phyloP scores from a whole-genome alignment of 2,329 filamentous ascomycete species.

The Beauveria australis region DNA sequence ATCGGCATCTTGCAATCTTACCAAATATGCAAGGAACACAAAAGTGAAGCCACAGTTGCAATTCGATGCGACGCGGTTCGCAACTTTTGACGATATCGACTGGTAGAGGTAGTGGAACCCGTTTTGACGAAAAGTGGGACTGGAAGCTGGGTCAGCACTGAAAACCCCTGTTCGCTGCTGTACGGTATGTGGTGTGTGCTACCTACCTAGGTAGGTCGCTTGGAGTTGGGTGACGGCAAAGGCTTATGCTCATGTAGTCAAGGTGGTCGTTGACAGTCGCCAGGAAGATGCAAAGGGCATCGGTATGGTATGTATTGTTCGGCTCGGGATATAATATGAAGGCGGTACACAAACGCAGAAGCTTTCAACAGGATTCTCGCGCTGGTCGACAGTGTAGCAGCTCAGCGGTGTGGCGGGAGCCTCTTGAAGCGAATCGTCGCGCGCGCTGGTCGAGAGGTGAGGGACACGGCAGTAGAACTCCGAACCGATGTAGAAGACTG shows the following conservation, averaged over 20 bases:
- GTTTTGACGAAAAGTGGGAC: slow-evolving; percentile 2
- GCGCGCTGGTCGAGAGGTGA: neutral
- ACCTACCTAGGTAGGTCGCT: neutral
- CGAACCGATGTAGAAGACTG: neutral
- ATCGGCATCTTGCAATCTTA: neutral
- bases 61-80: neutral
- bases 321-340: neutral
- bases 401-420: neutral
- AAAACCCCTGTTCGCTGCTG: slow-evolving; percentile 4
- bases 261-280: neutral
- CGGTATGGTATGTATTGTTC: neutral
- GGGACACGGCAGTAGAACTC: neutral
- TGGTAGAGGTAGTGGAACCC: neutral
- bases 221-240: neutral
- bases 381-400: neutral
- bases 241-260: neutral
- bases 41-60: neutral
- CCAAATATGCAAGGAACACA: neutral
- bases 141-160: slow-evolving; percentile 8
- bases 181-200: neutral
- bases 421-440: neutral
- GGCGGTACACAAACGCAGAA: neutral
- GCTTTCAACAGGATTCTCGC: neutral
- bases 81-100: neutral
- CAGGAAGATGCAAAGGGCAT: neutral